Percentiles rank a stretch among this genome's conserved stretches.
phyloP scores from a whole-genome alignment of 129 eudicot genomes.

The Sambucus nigra region DNA sequence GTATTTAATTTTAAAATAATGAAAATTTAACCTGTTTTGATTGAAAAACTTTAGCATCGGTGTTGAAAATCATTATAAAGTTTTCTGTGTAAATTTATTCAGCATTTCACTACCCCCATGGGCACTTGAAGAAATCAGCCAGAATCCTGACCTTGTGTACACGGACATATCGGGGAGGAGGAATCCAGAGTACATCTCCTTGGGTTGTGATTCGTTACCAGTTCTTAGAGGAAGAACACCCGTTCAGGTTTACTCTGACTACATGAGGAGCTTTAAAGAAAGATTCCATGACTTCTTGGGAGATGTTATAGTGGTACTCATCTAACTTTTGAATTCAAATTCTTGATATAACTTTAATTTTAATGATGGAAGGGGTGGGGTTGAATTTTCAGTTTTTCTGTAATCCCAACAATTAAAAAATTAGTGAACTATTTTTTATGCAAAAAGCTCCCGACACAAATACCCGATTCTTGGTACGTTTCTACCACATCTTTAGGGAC shows the following conservation, averaged over 20 bases:
- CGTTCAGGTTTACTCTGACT: slow-evolving; percentile 86
- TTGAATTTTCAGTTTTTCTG: too few species aligned
- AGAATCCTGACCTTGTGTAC: slow-evolving; percentile 84
- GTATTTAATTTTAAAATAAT: too few species aligned
- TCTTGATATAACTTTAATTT: too few species aligned
- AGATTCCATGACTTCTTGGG: slow-evolving; percentile 73
- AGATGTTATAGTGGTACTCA: slow-evolving; percentile 63
- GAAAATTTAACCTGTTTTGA: too few species aligned
- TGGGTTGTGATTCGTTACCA: slow-evolving; percentile 81
- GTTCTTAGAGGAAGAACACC: slow-evolving; percentile 97
- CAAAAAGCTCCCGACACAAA: too few species aligned
- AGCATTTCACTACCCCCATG: slow-evolving; percentile 96
- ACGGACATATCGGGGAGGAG: slow-evolving; percentile 87
- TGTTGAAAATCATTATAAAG: background rate
- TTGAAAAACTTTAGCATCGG: background rate
- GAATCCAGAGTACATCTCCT: slow-evolving; percentile 80
- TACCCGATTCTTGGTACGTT: too few species aligned
- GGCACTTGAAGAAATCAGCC: slow-evolving; percentile 93
- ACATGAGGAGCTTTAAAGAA: slow-evolving; percentile 74
- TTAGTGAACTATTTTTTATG: too few species aligned
- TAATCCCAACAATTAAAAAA: too few species aligned
- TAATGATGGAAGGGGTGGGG: too few species aligned
- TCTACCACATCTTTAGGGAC: too few species aligned
- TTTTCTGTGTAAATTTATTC: slow-evolving; percentile 18
- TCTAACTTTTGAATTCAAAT: background rate